phyloP scores from a whole-genome alignment of 2,329 filamentous ascomycete genomes.

The Hymenoscyphus scutula region DNA sequence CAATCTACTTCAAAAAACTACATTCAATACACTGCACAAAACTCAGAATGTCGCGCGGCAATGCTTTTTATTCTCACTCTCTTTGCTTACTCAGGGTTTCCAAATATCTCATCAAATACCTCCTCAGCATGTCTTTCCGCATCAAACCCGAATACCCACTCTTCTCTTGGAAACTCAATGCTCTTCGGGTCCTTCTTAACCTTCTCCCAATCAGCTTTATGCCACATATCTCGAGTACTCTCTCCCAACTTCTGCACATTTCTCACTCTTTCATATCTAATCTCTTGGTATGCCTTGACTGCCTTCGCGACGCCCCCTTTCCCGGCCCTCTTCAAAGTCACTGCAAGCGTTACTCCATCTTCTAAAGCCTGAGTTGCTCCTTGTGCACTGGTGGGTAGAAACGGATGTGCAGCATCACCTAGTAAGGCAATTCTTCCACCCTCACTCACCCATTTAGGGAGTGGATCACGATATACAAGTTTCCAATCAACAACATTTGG shows the following conservation, averaged over 20 bases:
- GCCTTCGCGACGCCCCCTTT: conserved; percentile 21
- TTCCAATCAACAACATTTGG: conserved; percentile 34
- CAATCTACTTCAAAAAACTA: too few relatives aligned
- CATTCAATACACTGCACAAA: too few relatives aligned
- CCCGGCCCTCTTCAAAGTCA: conserved; percentile 32
- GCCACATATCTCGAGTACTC: conserved; percentile 29
- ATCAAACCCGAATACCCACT: conserved; percentile 28
- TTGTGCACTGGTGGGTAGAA: conserved; percentile 67
- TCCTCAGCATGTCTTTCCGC: conserved; percentile 29
- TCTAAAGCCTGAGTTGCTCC: conserved; percentile 51
- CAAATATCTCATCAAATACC: conserved; percentile 22
- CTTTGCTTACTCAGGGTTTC: neutral
- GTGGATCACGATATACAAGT: conserved; percentile 32
- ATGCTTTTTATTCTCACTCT: too few relatives aligned
- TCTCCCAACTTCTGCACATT: conserved; percentile 28
- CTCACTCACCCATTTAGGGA: conserved; percentile 35
- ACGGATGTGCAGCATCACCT: conserved; percentile 66
- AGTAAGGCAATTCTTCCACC: conserved; percentile 43
- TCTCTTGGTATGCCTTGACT: conserved; percentile 23
- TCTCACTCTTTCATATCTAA: conserved; percentile 28
- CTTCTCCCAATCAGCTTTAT: conserved; percentile 27
- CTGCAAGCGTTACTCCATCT: conserved; percentile 39
- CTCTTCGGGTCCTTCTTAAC: conserved; percentile 25
- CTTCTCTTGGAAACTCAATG: conserved; percentile 23
- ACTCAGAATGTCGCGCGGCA: too few relatives aligned